Evolutionary conservation across 345 rosid genomes (phyloP).

Genomic region (Brassica incana): DNA sequence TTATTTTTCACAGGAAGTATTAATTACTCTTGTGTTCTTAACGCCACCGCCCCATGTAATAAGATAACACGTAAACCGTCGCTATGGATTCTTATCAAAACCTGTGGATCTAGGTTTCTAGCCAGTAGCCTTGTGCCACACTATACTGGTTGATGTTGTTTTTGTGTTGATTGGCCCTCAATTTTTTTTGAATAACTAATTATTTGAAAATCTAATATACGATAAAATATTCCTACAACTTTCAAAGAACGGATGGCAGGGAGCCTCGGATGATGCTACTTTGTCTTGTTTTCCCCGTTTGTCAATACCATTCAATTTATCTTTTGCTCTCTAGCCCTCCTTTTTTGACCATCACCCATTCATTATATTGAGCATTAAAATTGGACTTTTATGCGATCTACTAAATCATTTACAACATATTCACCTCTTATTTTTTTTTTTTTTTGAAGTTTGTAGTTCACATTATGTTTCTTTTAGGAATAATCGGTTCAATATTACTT

Average conservation of each 20-base stretch:
- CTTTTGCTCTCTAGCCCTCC: background rate
- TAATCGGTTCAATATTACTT: background rate
- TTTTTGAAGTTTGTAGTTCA: background rate
- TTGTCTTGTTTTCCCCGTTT: background rate
- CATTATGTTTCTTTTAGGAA: background rate
- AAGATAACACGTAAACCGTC: background rate
- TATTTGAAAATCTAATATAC: background rate
- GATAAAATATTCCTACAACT: background rate
- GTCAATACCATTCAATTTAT: background rate
- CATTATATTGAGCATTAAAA: background rate
- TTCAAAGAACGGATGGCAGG: background rate
- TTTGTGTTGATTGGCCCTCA: background rate
- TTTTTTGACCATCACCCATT: no score
- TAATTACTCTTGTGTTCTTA: no score
- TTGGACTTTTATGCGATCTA: no score
- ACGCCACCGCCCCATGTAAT: no score
- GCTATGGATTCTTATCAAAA: background rate
- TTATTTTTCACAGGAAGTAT: no score
- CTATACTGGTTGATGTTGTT: background rate
- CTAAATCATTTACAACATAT: background rate
- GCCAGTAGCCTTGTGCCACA: background rate
- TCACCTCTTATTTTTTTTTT: background rate
- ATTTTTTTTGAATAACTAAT: background rate
- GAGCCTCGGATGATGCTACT: background rate
- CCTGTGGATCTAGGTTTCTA: background rate